phyloP scores from a whole-genome alignment of 108 stramenopile genomes.

The Schizochytrium sp. region DNA sequence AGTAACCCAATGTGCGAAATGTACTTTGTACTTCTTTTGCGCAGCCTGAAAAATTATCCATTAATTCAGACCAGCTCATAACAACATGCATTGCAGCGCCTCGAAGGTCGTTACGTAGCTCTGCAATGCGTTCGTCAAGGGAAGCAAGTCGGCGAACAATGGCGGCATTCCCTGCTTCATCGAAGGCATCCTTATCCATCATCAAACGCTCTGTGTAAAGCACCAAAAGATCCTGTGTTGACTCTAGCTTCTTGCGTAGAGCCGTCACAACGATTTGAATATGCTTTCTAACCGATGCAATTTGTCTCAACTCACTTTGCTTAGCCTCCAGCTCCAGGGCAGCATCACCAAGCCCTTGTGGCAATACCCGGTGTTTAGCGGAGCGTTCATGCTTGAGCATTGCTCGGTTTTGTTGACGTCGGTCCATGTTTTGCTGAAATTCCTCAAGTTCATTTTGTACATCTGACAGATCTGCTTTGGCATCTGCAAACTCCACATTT shows the following conservation, averaged over 20 bases:
- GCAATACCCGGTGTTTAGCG: too few relatives aligned
- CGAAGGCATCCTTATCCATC: background rate
- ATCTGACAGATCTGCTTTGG: slow-evolving; percentile 6
- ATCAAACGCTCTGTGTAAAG: slow-evolving; percentile 21
- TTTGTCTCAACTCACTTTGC: background rate
- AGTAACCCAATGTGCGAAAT: background rate
- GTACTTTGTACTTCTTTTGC: background rate
- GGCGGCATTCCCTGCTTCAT: background rate
- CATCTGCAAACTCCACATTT: slow-evolving; percentile 14
- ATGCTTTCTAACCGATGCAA: background rate
- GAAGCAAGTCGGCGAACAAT: background rate
- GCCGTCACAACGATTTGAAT: background rate
- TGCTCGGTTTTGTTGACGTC: background rate
- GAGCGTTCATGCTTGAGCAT: too few relatives aligned
- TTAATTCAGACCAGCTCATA: background rate
- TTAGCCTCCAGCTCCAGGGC: background rate
- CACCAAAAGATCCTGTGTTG: slow-evolving; percentile 55
- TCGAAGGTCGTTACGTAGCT: background rate
- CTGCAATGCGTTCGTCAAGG: slow-evolving; percentile 31
- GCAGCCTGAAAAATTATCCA: background rate
- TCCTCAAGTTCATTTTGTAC: slow-evolving; percentile 1
- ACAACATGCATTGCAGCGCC: background rate
- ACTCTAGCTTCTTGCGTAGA: slow-evolving; percentile 34
- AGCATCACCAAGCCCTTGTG: background rate
- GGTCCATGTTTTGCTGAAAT: background rate